Conservation (phyloP, 345 rosid genomes). For the Adansonia digitata region DNA sequence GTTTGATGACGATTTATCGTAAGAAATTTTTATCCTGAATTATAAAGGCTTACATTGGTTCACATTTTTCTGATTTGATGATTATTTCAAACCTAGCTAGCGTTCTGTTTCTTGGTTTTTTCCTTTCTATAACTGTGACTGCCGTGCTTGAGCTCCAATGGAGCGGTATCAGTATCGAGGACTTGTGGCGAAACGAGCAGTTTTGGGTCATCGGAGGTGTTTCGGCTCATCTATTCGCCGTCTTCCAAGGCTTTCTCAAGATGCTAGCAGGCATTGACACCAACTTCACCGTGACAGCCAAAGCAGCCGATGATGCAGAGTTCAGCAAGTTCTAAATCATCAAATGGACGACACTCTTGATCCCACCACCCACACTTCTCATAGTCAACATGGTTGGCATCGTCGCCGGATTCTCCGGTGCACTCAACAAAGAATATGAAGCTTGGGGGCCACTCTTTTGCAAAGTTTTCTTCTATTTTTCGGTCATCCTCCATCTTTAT, state of each 20-base stretch:
- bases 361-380: conserved; percentile 81
- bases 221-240: conserved; percentile 92
- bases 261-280: no score
- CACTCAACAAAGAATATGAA: conserved; percentile 88
- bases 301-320: conserved; percentile 79
- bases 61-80: background rate
- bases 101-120: conserved; percentile 78
- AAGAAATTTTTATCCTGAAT: no score
- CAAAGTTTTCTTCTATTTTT: conserved; percentile 82
- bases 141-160: conserved; percentile 86
- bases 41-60: background rate
- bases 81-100: conserved; percentile 83
- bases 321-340: conserved; percentile 88
- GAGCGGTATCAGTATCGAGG: conserved; percentile 97
- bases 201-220: conserved; percentile 97
- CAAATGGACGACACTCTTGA: conserved; percentile 89
- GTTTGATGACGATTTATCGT: no score
- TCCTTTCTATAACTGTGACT: conserved; percentile 74
- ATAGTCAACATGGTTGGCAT: conserved; percentile 85
- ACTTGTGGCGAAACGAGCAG: conserved; percentile 91
- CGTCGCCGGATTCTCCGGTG: conserved; percentile 96
- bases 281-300: no score
- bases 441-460: conserved; percentile 98
- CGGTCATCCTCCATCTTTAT: conserved; percentile 95
- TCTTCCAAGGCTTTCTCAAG: conserved; percentile 88